Percentiles rank a stretch among this genome's conserved stretches.
Evolutionary conservation across 768 basidiomycete genomes (phyloP).

Genomic region (Cyathus striatus): DNA sequence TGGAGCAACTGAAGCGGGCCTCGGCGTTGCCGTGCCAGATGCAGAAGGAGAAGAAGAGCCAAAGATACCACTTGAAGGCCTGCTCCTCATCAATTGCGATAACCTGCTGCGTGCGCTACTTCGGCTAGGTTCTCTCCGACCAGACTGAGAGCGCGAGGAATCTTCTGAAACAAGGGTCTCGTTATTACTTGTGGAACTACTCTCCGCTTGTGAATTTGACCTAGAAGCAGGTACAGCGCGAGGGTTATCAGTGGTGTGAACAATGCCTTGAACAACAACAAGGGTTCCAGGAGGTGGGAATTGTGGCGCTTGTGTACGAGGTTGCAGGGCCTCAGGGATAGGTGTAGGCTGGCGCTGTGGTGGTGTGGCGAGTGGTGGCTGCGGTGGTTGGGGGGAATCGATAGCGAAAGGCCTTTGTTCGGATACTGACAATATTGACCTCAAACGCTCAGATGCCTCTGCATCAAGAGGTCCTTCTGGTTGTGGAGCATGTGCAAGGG

Average conservation of each 20-base stretch:
- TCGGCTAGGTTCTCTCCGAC: conserved; percentile 5
- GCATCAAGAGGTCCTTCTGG: neutral
- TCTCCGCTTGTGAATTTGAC: conserved; percentile 8
- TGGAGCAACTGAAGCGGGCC: conserved; percentile 4
- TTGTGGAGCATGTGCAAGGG: conserved; percentile 3
- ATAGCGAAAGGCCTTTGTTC: conserved; percentile 8
- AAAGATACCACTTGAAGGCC: conserved; percentile 18
- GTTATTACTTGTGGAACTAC: no score
- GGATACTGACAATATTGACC: conserved; percentile 1
- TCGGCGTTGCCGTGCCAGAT: conserved; percentile 5
- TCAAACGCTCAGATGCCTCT: neutral
- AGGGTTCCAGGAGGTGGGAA: conserved; percentile 76
- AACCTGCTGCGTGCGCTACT: conserved; percentile 22
- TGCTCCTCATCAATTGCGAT: conserved; percentile 29
- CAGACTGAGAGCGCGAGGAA: conserved; percentile 17
- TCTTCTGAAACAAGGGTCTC: neutral
- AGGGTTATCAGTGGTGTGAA: conserved; percentile 69
- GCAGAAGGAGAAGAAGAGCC: conserved; percentile 1
- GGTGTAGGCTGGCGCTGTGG: conserved; percentile 11
- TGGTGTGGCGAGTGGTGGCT: neutral
- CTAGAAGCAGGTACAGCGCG: conserved; percentile 15
- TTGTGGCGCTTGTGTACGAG: no score
- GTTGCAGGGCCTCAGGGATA: conserved; percentile 22
- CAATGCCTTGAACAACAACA: conserved; percentile 80
- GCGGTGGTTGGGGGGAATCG: conserved; percentile 6